Evolutionary conservation across 2,329 filamentous ascomycete genomes (phyloP), one percentile per base, ranked within the genome.

Genomic region (Incumbomyces lentus): DNA sequence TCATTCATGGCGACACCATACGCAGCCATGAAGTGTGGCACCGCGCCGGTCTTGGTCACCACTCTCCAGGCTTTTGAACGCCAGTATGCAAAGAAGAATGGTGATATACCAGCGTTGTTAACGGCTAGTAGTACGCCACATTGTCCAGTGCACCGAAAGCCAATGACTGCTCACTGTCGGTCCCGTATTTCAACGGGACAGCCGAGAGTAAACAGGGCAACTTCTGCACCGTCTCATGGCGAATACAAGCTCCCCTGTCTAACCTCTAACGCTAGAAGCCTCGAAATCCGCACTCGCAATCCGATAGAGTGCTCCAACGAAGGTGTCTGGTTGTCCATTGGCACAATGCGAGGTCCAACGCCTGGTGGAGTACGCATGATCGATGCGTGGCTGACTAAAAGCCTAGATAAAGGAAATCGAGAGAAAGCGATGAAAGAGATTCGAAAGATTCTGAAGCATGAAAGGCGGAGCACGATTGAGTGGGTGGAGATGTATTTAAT

Each of bases 401-500:
- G 11, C 3, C 13, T 43, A 6, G 40, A 43, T 22, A 43, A 43
- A 17, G 40, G 40, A 30, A 34, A 29, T 7, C n/a, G 11, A n/a
- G 29, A 43, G 19, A 43, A 43, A 30, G 40, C 26, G 26, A 6
- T 33, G 10, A 34, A 34, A n/a, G 29, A 34, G 40, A 16, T 43
- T 18, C 13, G 30, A 30, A 43, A 19, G 29, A 11, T 32, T 26
- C 17, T 43, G 22, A 43, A 22, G 40, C n/a, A 34, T 16, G 29
- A 43, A 29, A 34, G 30, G 14, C 12, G 40, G 40, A 19, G 26
- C 12, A 34, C 30, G 13, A 34, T 43, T 33, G 40, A 43, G 30
- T 43, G 40, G 40, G 29, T 33, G 26, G 40, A 34, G 40, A 30
- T 2, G 29, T 43, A 34, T 16, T 14, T 43, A 16, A 43, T 22